These are phyloP conservation scores for Gastrolobium bilobum DNA, from an alignment of 306 rosid genomes.

Conservation along the genomic window DNA sequence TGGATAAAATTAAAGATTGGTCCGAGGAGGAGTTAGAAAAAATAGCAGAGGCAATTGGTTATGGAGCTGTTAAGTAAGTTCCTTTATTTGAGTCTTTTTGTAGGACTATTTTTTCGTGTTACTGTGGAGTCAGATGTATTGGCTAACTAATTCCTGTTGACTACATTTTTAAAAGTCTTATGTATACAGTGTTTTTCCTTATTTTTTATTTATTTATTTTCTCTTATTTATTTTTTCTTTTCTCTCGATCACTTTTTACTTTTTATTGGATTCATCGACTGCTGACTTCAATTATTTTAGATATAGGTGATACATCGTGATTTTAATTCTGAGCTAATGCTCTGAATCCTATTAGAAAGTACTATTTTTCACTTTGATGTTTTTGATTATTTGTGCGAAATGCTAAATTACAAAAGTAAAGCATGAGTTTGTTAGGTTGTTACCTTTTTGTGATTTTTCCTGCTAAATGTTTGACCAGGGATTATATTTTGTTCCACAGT, in stretches of 20 bases:
- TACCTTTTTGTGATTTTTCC: not conserved
- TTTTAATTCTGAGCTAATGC: not conserved
- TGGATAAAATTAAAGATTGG: conserved; percentile 68
- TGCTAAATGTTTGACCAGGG: not conserved
- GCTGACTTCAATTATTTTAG: no score
- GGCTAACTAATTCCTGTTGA: not conserved
- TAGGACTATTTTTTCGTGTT: not conserved
- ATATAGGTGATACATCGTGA: not conserved
- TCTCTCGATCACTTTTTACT: no score
- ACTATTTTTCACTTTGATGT: not conserved
- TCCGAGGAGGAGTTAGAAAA: conserved; percentile 68
- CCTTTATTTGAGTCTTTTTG: not conserved
- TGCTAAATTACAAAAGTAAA: not conserved
- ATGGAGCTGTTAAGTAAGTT: conserved; percentile 85
- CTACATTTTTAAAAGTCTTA: not conserved
- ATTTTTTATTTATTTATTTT: not conserved
- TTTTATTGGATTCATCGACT: no score
- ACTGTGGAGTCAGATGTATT: not conserved
- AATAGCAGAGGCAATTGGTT: conserved; percentile 75
- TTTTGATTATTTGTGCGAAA: not conserved
- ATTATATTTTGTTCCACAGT: not conserved
- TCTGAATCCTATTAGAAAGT: conserved; percentile 23
- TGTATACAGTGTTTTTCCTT: no score
- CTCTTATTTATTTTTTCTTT: not conserved
- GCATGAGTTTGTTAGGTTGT: not conserved